Base-by-base conservation (phyloP, 768 basidiomycete species). In the Saitozyma sp. region DNA sequence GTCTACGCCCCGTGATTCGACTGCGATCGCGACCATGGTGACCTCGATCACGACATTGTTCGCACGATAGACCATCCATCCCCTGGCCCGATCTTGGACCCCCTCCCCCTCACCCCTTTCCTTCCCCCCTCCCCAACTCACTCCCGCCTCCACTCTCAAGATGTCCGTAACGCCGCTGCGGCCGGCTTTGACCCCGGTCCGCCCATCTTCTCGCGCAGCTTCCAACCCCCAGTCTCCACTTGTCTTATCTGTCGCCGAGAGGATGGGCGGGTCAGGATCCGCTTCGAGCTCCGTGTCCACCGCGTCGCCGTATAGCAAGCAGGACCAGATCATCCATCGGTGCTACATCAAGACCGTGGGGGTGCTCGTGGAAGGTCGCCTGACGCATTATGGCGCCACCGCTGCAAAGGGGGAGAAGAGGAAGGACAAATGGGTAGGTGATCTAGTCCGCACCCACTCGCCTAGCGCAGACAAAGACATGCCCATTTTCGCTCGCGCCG, bases 351-450 rank as follows among this genome's bases (percentile, higher is more conserved):
- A 79, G 66, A 76, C 76, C 6, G 73, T 79, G 8, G 70, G 58
- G 1, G 68, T 79, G 8, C 59, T 79, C 8, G 69, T 70, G 4
- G 76, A 79, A 39, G 74, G 67, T 1, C 56, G 75, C 40, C 58
- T 79, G 56, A 73, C 77, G 8, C 74, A 77, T 65, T 71, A 69
- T 63, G 69, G 58, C 7, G 59, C 50, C 14, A 29, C 45, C 11
- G 58, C 19, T 14, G 59, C 59, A 42, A 37, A 53, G 1, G 65
- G 64, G 10, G 69, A 74, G 56, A 54, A 58, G 46, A 75, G 70
- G 70, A 64, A 71, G 50, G 78, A 79, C 59, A 73, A 75, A 67
- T 79, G 78, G 78, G 77, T 78, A 42, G 62, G 75, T 62, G 3
- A 40, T 37, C 56, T 40, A 14, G 17, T 39, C 17, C 9, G 37